Evolutionary conservation across 2,329 filamentous ascomycete species (phyloP).

Genomic region (Helotiales sp.): DNA sequence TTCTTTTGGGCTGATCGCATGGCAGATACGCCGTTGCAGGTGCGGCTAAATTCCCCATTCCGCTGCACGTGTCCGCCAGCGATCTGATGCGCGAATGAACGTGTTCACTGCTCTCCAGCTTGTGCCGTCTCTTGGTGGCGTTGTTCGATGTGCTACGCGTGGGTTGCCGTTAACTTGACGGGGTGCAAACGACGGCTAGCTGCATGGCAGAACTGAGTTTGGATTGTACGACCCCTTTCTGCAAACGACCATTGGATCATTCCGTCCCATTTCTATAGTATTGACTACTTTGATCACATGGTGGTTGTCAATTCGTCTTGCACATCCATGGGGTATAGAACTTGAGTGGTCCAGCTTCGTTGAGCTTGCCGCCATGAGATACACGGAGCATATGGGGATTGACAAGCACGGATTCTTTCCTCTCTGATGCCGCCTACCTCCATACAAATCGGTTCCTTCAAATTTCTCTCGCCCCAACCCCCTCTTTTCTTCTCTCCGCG

Average conservation of each 20-base stretch:
- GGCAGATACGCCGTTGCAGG: slow-evolving; percentile 13
- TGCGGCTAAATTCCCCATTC: slow-evolving; percentile 24
- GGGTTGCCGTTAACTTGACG: no score
- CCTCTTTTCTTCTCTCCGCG: slow-evolving; percentile 7
- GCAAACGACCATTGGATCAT: slow-evolving; percentile 32
- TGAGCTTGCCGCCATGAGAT: background rate
- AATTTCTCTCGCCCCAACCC: slow-evolving; percentile 22
- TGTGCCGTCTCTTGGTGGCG: slow-evolving; percentile 21
- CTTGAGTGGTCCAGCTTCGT: background rate
- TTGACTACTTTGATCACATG: slow-evolving; percentile 31
- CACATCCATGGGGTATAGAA: background rate
- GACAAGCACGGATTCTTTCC: slow-evolving; percentile 8
- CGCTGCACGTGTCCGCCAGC: slow-evolving; percentile 31
- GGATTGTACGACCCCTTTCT: slow-evolving; percentile 18
- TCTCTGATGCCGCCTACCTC: no score
- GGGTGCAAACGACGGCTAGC: slow-evolving; percentile 32
- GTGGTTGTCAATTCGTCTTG: slow-evolving; percentile 14
- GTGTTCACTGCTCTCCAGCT: slow-evolving; percentile 32
- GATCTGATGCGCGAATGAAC: slow-evolving; percentile 32
- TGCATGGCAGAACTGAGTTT: slow-evolving; percentile 30
- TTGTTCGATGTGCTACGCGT: no score
- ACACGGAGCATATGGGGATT: slow-evolving; percentile 11
- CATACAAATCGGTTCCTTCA: no score
- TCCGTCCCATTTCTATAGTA: slow-evolving; percentile 17
- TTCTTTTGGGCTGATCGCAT: slow-evolving; percentile 13